Evolutionary conservation across 495 filamentous ascomycete species (phyloP), one percentile per base, ranked within the genome.

Genomic region (Lichina pygmaea): DNA sequence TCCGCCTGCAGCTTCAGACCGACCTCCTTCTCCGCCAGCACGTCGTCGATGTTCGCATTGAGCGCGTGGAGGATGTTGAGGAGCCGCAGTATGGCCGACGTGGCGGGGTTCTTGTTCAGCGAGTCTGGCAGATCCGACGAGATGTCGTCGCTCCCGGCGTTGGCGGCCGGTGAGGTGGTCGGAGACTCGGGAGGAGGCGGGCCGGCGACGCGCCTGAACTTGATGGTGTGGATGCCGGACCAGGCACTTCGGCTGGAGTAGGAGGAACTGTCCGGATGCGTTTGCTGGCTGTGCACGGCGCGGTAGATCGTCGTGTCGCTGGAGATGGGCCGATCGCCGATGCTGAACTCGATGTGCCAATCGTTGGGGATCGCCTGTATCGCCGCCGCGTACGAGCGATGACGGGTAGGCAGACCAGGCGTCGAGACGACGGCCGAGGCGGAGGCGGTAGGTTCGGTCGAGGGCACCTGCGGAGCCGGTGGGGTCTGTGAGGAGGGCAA

Each of bases 281-380:
- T 57, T 17, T 73, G 65, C 40, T 73, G 76, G 56, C 73, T 77
- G 52, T 94, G 83, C 12, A 95, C 81, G 42, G 86, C 91, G 40
- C 86, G 78, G 55, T 95, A 99, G 49, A 99, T 86, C 0, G 91
- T 99, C 4, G 82, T 95, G 50, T 94, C 86, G 51, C 81, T 86
- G 0, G 80, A 66, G 51, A 94, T 77, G 0, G 78, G 70, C 54
- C 85, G 77, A 42, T 72, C 81, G 49, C 84, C 77, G 46, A 94
- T 74, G 51, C 73, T 91, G 59, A 99, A 99, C 53, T 95, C 82
- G 39, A 99, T 81, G 53, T 99, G 89, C 91, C 91, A 99, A 54
- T 95, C 89, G 48, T 85, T 78, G n/a, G 85, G 83, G 6, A 71
- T 57, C 31, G 73, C 53, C 52, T 81, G 77, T 51, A 89, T 71